Conservation (phyloP, 2,329 filamentous ascomycete species). For the Fusarium sp. region DNA sequence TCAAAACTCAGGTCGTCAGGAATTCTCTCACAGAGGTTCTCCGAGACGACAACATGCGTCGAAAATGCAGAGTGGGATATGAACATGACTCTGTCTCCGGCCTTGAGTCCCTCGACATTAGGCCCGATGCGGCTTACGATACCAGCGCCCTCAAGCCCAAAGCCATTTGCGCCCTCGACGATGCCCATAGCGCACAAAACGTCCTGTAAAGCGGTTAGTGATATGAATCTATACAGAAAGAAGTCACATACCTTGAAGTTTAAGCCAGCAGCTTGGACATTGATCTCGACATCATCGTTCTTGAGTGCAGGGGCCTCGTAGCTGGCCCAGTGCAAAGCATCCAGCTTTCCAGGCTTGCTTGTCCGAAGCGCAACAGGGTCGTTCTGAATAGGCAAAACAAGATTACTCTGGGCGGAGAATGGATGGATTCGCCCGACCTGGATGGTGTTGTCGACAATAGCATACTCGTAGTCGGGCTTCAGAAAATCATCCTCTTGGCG, state of each 20-base stretch:
- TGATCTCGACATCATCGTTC: background rate
- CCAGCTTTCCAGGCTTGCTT: constrained; percentile 6
- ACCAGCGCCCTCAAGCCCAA: constrained; percentile 10
- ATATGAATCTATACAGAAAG: background rate
- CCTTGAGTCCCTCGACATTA: background rate
- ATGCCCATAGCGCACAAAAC: constrained; percentile 11
- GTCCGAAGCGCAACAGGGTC: constrained; percentile 6
- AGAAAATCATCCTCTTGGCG: background rate
- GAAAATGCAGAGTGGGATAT: constrained; percentile 3
- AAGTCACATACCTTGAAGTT: constrained; percentile 1
- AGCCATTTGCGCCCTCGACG: constrained; percentile 3
- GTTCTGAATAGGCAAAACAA: background rate
- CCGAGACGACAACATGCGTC: background rate
- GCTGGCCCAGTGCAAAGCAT: constrained; percentile 4
- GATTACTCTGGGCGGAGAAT: background rate
- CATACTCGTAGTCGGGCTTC: constrained; percentile 11
- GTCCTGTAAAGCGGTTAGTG: background rate
- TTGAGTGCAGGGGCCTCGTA: background rate
- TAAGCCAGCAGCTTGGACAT: background rate
- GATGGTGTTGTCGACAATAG: background rate
- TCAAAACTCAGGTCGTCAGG: constrained; percentile 2
- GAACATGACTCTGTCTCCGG: constrained; percentile 4
- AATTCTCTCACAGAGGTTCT: constrained; percentile 10
- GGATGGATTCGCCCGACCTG: constrained; percentile 2
- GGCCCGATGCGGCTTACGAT: background rate